Conservation (phyloP, 345 rosid genomes). For the Leavenworthia alabamica region DNA sequence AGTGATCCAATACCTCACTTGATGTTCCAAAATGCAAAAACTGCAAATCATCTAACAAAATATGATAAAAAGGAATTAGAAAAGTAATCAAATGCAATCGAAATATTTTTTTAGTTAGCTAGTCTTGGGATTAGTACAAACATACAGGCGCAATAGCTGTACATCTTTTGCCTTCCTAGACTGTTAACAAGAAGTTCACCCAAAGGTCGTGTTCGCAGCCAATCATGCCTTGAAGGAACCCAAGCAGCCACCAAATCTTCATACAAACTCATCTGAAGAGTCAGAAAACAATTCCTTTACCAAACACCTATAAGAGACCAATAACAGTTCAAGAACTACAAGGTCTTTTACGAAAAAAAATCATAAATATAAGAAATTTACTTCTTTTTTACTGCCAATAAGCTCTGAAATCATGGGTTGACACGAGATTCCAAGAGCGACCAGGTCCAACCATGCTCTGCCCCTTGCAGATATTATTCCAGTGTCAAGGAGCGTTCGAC, state of each 20-base stretch:
- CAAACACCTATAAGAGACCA: neutral
- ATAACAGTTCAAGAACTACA: neutral
- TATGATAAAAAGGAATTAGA: conserved; percentile 15
- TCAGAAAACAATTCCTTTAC: neutral
- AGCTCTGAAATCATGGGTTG: conserved; percentile 69
- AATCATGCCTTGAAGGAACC: conserved; percentile 91
- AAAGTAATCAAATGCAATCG: neutral
- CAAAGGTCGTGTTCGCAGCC: conserved; percentile 62
- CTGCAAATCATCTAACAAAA: conserved; percentile 62
- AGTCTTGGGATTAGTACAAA: conserved; percentile 4
- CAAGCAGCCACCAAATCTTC: conserved; percentile 98
- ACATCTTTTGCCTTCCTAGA: conserved; percentile 72
- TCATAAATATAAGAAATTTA: conserved; percentile 18
- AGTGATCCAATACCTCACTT: conserved; percentile 91
- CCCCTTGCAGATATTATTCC: conserved; percentile 92
- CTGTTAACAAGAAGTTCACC: conserved; percentile 62
- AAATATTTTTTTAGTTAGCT: neutral
- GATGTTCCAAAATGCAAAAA: conserved; percentile 98
- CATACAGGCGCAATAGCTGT: conserved; percentile 85
- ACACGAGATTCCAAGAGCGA: conserved; percentile 64
- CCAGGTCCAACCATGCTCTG: conserved; percentile 83
- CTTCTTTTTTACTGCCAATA: conserved; percentile 65
- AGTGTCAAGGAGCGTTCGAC: conserved; percentile 87
- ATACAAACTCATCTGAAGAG: conserved; percentile 84
- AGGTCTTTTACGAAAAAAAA: neutral